phyloP scores from a whole-genome alignment of 2,329 filamentous ascomycete genomes.

The Penicillium sp. region DNA sequence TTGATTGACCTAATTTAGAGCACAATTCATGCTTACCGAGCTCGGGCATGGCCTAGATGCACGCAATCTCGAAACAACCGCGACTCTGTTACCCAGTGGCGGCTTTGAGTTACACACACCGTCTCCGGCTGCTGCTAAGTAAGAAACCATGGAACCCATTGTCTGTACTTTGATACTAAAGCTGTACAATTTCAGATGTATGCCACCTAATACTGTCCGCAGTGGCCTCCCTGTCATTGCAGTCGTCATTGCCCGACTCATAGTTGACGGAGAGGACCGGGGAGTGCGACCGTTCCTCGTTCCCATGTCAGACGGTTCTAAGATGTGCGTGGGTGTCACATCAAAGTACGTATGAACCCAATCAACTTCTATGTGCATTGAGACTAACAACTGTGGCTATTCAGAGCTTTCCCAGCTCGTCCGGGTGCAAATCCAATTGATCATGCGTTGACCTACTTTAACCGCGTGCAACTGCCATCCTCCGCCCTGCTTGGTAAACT shows the following conservation, averaged over 20 bases:
- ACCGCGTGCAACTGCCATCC: slow-evolving; percentile 17
- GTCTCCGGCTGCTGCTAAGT: slow-evolving; percentile 32
- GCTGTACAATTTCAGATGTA: slow-evolving; percentile 9
- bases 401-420: slow-evolving; percentile 5
- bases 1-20: slow-evolving; percentile 1
- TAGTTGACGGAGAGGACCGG: slow-evolving; percentile 16
- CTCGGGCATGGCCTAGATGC: slow-evolving; percentile 43
- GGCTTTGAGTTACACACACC: slow-evolving; percentile 38
- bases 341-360: neutral
- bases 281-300: slow-evolving; percentile 24
- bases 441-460: slow-evolving; percentile 22
- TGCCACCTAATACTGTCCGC: slow-evolving; percentile 21
- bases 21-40: slow-evolving; percentile 43
- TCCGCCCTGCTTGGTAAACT: slow-evolving; percentile 20
- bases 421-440: slow-evolving; percentile 13
- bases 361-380: neutral
- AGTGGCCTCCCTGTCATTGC: slow-evolving; percentile 15
- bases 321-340: slow-evolving; percentile 18
- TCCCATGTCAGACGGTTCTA: slow-evolving; percentile 15
- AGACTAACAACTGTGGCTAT: neutral
- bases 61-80: slow-evolving; percentile 40
- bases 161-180: neutral
- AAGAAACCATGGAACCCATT: slow-evolving; percentile 13
- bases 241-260: slow-evolving; percentile 22
- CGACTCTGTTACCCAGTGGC: slow-evolving; percentile 34